phyloP scores from a whole-genome alignment of 176 grass and related monocot genomes.

The Cenchrus fungigraminus region DNA sequence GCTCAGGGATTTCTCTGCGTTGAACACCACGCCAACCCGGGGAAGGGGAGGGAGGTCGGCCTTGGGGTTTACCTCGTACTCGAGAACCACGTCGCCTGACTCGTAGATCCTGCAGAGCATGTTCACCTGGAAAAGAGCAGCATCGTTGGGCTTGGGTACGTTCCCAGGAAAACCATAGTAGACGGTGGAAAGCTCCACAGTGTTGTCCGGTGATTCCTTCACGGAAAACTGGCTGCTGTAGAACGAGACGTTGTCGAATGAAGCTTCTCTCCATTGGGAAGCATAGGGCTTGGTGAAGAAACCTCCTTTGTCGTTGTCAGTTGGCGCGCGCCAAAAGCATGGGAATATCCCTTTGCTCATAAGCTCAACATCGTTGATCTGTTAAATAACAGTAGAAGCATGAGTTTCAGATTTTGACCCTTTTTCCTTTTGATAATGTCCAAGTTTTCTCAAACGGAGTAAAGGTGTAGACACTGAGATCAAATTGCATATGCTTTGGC shows the following conservation, averaged over 20 bases:
- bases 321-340: constrained; percentile 87
- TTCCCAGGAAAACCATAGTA: constrained; percentile 58
- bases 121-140: constrained; percentile 39
- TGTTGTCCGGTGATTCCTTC: constrained; percentile 55
- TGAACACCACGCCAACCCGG: constrained; percentile 74
- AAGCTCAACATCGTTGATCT: constrained; percentile 63
- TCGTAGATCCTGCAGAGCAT: constrained; percentile 61
- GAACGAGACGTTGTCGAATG: constrained; percentile 60
- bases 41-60: constrained; percentile 78
- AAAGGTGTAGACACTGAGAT: neutral
- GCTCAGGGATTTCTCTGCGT: constrained; percentile 59
- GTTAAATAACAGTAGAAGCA: constrained; percentile 17
- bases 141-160: constrained; percentile 35
- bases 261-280: constrained; percentile 72
- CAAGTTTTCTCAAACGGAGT: neutral
- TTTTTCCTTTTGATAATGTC: neutral
- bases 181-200: constrained; percentile 60
- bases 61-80: constrained; percentile 76
- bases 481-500: neutral
- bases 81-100: constrained; percentile 67
- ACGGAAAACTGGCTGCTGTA: constrained; percentile 58
- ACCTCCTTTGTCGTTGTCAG: constrained; percentile 95
- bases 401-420: constrained; percentile 2
- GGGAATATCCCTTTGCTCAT: constrained; percentile 77
- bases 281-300: constrained; percentile 50